A percentile compares a stretch with the other conserved stretches of the same genome.
phyloP scores from a whole-genome alignment of 768 basidiomycete species.

The Neoboletus brunneissimus region DNA sequence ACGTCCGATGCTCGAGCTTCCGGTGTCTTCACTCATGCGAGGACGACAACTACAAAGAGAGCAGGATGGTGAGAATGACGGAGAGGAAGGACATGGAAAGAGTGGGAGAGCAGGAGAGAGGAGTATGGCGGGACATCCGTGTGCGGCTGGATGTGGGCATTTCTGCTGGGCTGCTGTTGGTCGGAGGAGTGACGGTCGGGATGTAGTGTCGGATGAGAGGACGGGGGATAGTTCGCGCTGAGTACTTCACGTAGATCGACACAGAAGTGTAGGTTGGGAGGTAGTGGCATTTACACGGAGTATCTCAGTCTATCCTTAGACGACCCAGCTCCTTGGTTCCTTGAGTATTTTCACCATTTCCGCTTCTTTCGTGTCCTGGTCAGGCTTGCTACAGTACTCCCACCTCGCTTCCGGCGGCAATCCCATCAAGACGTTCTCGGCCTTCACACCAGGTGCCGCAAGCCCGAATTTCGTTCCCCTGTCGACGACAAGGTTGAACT shows the following conservation, averaged over 20 bases:
- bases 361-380: conserved; percentile 46
- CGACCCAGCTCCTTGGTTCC: conserved; percentile 19
- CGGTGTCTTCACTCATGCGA: conserved; percentile 8
- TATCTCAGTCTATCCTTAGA: not conserved
- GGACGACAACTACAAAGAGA: conserved; percentile 25
- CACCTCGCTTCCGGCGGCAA: conserved; percentile 64
- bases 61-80: conserved; percentile 13
- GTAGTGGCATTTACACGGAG: too few species aligned
- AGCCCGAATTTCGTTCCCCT: conserved; percentile 68
- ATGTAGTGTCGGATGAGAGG: not conserved
- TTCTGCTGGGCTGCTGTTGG: conserved; percentile 63
- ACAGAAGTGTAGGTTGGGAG: too few species aligned
- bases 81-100: conserved; percentile 5
- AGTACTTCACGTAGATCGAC: too few species aligned
- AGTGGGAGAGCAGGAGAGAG: conserved; percentile 7
- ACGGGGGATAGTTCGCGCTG: not conserved
- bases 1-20: conserved; percentile 52
- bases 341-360: conserved; percentile 49
- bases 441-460: conserved; percentile 53
- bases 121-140: conserved; percentile 50
- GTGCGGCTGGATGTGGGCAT: conserved; percentile 82
- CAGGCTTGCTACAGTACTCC: conserved; percentile 64
- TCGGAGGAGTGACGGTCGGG: conserved; percentile 4
- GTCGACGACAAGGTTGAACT: conserved; percentile 68
- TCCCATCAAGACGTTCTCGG: conserved; percentile 65